These are phyloP conservation scores for Pythium guiyangense DNA, from an alignment of 352 stramenopile genomes.

Conservation along the genomic window DNA sequence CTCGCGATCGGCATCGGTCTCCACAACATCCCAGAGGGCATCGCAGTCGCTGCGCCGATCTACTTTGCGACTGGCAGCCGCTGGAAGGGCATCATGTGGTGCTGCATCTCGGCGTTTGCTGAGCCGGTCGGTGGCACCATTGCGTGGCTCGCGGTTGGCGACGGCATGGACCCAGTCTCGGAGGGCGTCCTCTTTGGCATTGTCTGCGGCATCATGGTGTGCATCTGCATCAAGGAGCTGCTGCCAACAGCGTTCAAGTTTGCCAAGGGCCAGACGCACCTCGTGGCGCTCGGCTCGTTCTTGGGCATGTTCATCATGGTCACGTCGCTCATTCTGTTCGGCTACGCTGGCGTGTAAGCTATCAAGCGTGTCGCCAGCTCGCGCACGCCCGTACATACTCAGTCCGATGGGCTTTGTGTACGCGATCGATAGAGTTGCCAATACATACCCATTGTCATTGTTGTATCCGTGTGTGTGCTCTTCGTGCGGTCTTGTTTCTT, in stretches of 20 bases:
- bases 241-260: slow-evolving; percentile 92
- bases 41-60: slow-evolving; percentile 94
- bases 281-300: slow-evolving; percentile 82
- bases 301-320: slow-evolving; percentile 89
- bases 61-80: slow-evolving; percentile 95
- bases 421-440: too few species aligned
- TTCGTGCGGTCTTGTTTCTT: too few species aligned
- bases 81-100: slow-evolving; percentile 94
- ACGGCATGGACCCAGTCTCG: slow-evolving; percentile 51
- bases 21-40: slow-evolving; percentile 96
- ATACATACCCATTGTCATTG: too few species aligned
- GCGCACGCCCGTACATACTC: too few species aligned
- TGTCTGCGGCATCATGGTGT: slow-evolving; percentile 92
- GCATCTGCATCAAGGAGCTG: slow-evolving; percentile 90
- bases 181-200: slow-evolving; percentile 92
- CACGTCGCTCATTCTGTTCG: slow-evolving; percentile 85
- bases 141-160: slow-evolving; percentile 82
- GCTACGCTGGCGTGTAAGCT: slow-evolving; percentile 74
- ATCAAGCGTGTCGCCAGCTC: slow-evolving; percentile 22
- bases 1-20: slow-evolving; percentile 94
- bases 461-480: too few species aligned
- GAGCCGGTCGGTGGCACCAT: slow-evolving; percentile 89
- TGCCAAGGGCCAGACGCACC: slow-evolving; percentile 73
- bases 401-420: too few species aligned
- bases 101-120: slow-evolving; percentile 79